Evolutionary conservation across 2,329 filamentous ascomycete genomes (phyloP).

Genomic region (Rutstroemia sydowiana): DNA sequence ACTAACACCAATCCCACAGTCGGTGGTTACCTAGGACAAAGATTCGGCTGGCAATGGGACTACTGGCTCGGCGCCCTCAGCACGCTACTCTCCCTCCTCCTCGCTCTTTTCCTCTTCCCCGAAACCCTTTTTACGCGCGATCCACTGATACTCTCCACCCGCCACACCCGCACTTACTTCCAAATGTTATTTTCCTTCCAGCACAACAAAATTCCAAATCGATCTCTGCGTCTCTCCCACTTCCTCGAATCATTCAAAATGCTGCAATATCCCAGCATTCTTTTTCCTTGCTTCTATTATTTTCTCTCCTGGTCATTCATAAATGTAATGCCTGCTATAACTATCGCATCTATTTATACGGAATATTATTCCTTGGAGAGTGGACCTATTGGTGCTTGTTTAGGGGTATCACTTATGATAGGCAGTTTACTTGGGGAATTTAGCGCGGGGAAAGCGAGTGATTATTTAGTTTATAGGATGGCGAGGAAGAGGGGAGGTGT

Average conservation of each 20-base stretch:
- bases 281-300: constrained; percentile 27
- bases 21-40: constrained; percentile 25
- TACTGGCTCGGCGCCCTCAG: constrained; percentile 26
- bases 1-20: constrained; percentile 11
- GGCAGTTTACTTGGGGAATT: constrained; percentile 24
- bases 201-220: constrained; percentile 23
- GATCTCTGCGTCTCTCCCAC: constrained; percentile 20
- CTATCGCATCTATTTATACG: constrained; percentile 24
- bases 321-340: constrained; percentile 26
- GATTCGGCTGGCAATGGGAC: constrained; percentile 27
- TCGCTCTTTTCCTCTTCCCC: constrained; percentile 27
- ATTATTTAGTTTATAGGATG: constrained; percentile 20
- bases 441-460: constrained; percentile 22
- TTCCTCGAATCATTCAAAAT: constrained; percentile 26
- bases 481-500: constrained; percentile 15
- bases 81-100: constrained; percentile 18
- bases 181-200: constrained; percentile 23
- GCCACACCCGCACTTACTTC: constrained; percentile 20
- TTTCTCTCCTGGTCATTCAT: constrained; percentile 27
- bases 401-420: constrained; percentile 22
- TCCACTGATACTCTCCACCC: constrained; percentile 18
- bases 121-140: constrained; percentile 28
- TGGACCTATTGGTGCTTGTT: constrained; percentile 25
- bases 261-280: constrained; percentile 25
- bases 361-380: constrained; percentile 19